Percentiles rank a stretch among this genome's conserved stretches.
phyloP scores from a whole-genome alignment of 2,329 filamentous ascomycete species.

The Mollisiaceae sp. region DNA sequence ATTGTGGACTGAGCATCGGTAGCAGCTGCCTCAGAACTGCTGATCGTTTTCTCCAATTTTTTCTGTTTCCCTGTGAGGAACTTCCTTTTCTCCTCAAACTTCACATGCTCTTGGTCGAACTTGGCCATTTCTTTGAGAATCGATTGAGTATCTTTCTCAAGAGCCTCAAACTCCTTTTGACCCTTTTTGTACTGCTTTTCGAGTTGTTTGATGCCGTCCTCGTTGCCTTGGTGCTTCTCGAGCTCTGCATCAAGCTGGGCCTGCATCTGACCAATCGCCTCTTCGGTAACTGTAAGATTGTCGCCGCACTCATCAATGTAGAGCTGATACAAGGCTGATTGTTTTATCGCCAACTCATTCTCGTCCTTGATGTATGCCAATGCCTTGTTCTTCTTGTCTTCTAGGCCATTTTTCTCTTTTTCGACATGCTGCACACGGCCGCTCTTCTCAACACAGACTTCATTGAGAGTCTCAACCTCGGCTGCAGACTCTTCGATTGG shows the following conservation, averaged over 20 bases:
- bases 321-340: slow-evolving; percentile 90
- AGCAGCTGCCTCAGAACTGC: slow-evolving; percentile 74
- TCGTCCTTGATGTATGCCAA: slow-evolving; percentile 88
- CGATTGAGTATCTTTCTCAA: slow-evolving; percentile 81
- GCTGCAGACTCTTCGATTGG: slow-evolving; percentile 93
- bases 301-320: slow-evolving; percentile 88
- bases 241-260: slow-evolving; percentile 84
- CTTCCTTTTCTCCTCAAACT: slow-evolving; percentile 97
- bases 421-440: slow-evolving; percentile 96
- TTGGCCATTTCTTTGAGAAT: slow-evolving; percentile 87
- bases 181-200: slow-evolving; percentile 84
- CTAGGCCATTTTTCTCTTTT: slow-evolving; percentile 90
- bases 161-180: slow-evolving; percentile 79
- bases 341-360: slow-evolving; percentile 88
- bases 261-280: slow-evolving; percentile 91
- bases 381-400: slow-evolving; percentile 96
- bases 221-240: slow-evolving; percentile 87
- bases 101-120: slow-evolving; percentile 95
- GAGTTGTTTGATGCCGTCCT: slow-evolving; percentile 87
- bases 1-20: slow-evolving; percentile 79
- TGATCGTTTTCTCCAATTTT: slow-evolving; percentile 89
- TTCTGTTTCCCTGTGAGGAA: slow-evolving; percentile 90
- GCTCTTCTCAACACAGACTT: slow-evolving; percentile 94
- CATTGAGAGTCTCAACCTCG: slow-evolving; percentile 91
- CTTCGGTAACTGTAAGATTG: slow-evolving; percentile 85